Percentiles rank a stretch among this genome's conserved stretches.
Evolutionary conservation across 2,329 filamentous ascomycete genomes (phyloP).

Genomic region (Penicillium concentricum): DNA sequence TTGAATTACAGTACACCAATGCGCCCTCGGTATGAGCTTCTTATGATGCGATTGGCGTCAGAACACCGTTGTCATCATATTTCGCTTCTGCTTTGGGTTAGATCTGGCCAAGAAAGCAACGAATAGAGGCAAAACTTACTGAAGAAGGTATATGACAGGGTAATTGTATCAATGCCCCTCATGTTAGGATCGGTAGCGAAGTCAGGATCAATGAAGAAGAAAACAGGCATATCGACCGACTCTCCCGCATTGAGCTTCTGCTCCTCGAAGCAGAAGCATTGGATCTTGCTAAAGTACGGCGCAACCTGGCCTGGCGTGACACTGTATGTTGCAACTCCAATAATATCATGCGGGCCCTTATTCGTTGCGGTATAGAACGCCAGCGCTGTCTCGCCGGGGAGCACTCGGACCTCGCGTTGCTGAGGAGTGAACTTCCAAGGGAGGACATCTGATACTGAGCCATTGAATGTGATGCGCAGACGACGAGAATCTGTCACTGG

Average conservation of each 20-base stretch:
- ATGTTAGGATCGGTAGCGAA: slow-evolving; percentile 89
- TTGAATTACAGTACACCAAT: not conserved
- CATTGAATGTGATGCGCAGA: slow-evolving; percentile 93
- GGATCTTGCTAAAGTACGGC: slow-evolving; percentile 98
- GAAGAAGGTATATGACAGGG: slow-evolving; percentile 96
- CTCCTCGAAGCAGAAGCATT: slow-evolving; percentile 98
- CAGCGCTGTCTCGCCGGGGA: slow-evolving; percentile 93
- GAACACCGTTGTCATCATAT: slow-evolving; percentile 76
- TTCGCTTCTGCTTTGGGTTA: slow-evolving; percentile 64
- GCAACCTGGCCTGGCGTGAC: slow-evolving; percentile 95
- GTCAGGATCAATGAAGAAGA: slow-evolving; percentile 98
- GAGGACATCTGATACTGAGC: slow-evolving; percentile 89
- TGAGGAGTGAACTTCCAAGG: slow-evolving; percentile 98
- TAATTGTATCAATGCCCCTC: slow-evolving; percentile 92
- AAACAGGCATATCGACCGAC: slow-evolving; percentile 98
- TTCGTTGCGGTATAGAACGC: slow-evolving; percentile 98
- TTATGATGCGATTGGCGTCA: slow-evolving; percentile 55
- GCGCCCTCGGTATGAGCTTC: not conserved
- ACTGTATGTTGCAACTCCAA: slow-evolving; percentile 95
- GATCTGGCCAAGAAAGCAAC: not conserved
- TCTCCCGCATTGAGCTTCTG: slow-evolving; percentile 92
- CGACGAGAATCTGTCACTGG: slow-evolving; percentile 79
- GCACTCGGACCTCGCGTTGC: slow-evolving; percentile 90
- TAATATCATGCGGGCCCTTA: slow-evolving; percentile 85
- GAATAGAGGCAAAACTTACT: slow-evolving; percentile 58